These are phyloP conservation scores for Tuber brumale DNA, from an alignment of 495 filamentous ascomycete species.

Conservation along the genomic window DNA sequence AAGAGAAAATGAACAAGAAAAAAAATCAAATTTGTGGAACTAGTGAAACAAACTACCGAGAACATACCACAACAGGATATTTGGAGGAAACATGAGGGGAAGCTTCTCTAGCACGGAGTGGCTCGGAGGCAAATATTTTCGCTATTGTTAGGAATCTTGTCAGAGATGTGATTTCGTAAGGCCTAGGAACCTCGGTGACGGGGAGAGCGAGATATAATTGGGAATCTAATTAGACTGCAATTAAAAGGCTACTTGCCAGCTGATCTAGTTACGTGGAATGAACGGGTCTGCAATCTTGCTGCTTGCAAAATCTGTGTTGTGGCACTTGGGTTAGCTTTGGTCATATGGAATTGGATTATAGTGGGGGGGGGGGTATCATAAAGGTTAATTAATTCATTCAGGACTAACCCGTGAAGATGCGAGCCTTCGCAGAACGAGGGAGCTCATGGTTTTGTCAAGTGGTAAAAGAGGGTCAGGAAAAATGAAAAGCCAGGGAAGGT, in stretches of 20 bases:
- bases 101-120: conserved; percentile 85
- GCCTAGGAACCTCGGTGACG: background rate
- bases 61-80: conserved; percentile 85
- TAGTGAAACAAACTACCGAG: conserved; percentile 50
- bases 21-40: background rate
- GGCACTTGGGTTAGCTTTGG: background rate
- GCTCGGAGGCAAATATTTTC: conserved; percentile 73
- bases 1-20: conserved; percentile 16
- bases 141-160: conserved; percentile 45
- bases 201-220: conserved; percentile 12
- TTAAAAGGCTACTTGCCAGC: conserved; percentile 54
- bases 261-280: conserved; percentile 79
- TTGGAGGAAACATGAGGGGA: conserved; percentile 73
- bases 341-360: conserved; percentile 14
- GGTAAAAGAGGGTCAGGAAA: conserved; percentile 11
- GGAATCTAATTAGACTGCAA: background rate
- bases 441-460: conserved; percentile 44
- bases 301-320: conserved; percentile 18
- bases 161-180: conserved; percentile 10
- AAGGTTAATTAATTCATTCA: conserved; percentile 11
- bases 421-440: conserved; percentile 55
- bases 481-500: background rate
- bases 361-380: conserved; percentile 13
- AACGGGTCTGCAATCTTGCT: conserved; percentile 50
- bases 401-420: conserved; percentile 53